Evolutionary conservation across 805 yeast species (phyloP).

Genomic region (Metschnikowia koreensis): DNA sequence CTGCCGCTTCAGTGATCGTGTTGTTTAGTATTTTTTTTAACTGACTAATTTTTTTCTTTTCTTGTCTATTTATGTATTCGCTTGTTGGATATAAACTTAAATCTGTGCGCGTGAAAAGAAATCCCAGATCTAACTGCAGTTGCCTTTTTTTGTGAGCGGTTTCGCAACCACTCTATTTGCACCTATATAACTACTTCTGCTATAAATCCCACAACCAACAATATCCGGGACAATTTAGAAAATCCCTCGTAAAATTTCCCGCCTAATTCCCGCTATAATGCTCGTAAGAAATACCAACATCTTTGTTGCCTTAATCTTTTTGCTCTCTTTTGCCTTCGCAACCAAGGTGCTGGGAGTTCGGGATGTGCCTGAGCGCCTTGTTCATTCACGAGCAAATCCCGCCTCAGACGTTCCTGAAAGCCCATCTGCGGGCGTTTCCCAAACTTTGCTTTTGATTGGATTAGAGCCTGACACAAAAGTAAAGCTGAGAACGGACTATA

Average conservation of each 20-base stretch:
- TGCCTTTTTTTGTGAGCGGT: not conserved
- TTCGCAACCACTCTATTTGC: slow-evolving; percentile 1
- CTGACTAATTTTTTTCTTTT: too few relatives aligned
- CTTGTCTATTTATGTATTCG: too few relatives aligned
- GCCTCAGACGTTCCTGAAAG: not conserved
- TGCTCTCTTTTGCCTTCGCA: slow-evolving; percentile 8
- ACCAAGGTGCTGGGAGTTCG: slow-evolving; percentile 13
- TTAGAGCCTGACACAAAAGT: slow-evolving; percentile 11
- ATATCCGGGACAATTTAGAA: not conserved
- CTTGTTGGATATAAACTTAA: too few relatives aligned
- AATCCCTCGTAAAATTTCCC: not conserved
- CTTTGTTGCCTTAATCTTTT: not conserved
- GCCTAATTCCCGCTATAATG: not conserved
- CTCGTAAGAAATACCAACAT: not conserved
- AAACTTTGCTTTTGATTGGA: slow-evolving; percentile 8
- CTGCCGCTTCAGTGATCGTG: too few relatives aligned
- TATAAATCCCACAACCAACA: not conserved
- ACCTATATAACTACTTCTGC: slow-evolving; percentile 1
- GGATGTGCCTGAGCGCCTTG: slow-evolving; percentile 14
- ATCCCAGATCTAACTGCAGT: too few relatives aligned
- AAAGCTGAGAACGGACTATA: slow-evolving; percentile 23
- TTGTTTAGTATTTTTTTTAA: too few relatives aligned
- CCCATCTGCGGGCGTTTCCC: not conserved
- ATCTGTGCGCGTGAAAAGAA: too few relatives aligned
- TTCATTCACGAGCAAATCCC: slow-evolving; percentile 8